Evolutionary conservation across 768 basidiomycete species (phyloP).

Genomic region (Termitomyces sp.): DNA sequence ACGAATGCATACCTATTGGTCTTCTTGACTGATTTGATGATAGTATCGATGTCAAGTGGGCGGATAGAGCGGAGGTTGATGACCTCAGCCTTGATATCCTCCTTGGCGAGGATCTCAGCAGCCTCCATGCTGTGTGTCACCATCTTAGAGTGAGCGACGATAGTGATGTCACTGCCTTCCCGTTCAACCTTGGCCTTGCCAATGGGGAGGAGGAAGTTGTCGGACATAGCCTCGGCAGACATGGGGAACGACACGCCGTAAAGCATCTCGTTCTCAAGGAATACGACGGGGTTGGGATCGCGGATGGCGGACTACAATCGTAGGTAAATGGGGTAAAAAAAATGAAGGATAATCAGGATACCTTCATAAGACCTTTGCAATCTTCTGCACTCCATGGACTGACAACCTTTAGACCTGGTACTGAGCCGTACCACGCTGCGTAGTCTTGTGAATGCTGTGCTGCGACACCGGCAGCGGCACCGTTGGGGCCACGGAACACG

Average conservation of each 20-base stretch:
- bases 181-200: slow-evolving; percentile 98
- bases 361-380: slow-evolving; percentile 97
- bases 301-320: slow-evolving; percentile 81
- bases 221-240: slow-evolving; percentile 91
- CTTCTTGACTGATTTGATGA: slow-evolving; percentile 97
- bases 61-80: slow-evolving; percentile 96
- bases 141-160: slow-evolving; percentile 99
- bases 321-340: not conserved
- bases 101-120: slow-evolving; percentile 89
- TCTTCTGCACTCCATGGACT: slow-evolving; percentile 99
- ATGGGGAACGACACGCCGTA: slow-evolving; percentile 98
- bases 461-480: slow-evolving; percentile 93
- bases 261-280: slow-evolving; percentile 99
- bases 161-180: slow-evolving; percentile 87
- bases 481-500: slow-evolving; percentile 99
- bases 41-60: slow-evolving; percentile 96
- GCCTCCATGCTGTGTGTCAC: slow-evolving; percentile 94
- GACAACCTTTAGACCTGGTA: slow-evolving; percentile 97
- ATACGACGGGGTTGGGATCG: slow-evolving; percentile 97
- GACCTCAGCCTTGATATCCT: slow-evolving; percentile 96
- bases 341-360: slow-evolving; percentile 24
- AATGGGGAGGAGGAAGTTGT: slow-evolving; percentile 92
- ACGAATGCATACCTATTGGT: slow-evolving; percentile 72
- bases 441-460: slow-evolving; percentile 99
- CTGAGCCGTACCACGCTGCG: slow-evolving; percentile 88